Conservation (phyloP, 2,329 filamentous ascomycete genomes). For the Domatiomyces catenatus region DNA sequence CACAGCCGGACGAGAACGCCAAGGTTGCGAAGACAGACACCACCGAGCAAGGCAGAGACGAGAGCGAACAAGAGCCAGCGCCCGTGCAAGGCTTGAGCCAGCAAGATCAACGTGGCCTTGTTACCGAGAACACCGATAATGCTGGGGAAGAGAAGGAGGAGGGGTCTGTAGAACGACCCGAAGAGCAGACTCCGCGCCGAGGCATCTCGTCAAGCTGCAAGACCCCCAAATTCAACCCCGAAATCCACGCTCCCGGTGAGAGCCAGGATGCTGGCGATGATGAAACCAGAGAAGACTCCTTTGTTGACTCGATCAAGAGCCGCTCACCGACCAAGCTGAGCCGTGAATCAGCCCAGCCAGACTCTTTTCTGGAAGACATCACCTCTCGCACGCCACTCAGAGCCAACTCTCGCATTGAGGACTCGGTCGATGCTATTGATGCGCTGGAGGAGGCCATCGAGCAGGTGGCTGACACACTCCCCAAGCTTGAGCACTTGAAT, state of each 20-base stretch:
- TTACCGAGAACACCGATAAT: background rate
- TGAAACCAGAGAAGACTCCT: conserved; percentile 16
- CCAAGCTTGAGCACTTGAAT: conserved; percentile 13
- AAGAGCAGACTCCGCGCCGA: background rate
- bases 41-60: background rate
- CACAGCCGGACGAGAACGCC: conserved; percentile 3
- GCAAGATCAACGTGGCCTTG: background rate
- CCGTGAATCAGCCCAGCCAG: conserved; percentile 1
- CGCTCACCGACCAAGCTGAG: conserved; percentile 16
- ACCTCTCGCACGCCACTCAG: conserved; percentile 9
- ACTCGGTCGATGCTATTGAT: conserved; percentile 37
- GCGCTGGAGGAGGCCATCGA: conserved; percentile 38
- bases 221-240: conserved; percentile 18
- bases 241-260: conserved; percentile 11
- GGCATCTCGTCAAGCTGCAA: conserved; percentile 3
- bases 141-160: background rate
- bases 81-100: background rate
- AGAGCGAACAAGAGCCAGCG: background rate
- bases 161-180: background rate
- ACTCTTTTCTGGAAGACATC: conserved; percentile 14
- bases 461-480: conserved; percentile 28
- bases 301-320: conserved; percentile 19
- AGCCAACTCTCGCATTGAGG: conserved; percentile 21
- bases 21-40: background rate
- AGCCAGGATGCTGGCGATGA: background rate